A percentile compares a stretch with the other conserved stretches of the same genome.
These are phyloP conservation scores for Pseudocercospora eumusae DNA, from an alignment of 2,329 filamentous ascomycete species.

Conservation along the genomic window DNA sequence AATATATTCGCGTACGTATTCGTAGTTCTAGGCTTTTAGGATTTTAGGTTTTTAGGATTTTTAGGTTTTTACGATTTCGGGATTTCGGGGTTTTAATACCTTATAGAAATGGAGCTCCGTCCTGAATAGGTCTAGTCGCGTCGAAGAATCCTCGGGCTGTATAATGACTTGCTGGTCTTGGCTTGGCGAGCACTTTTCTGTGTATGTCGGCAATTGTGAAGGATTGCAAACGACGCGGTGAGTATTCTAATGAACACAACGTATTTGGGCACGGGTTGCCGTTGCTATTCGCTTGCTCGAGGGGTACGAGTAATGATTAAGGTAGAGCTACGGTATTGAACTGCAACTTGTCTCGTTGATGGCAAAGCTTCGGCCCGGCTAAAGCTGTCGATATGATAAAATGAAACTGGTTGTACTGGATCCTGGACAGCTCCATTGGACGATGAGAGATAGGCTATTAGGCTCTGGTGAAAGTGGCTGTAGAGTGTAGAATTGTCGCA, in stretches of 20 bases:
- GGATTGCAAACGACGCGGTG: background rate
- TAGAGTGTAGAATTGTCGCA: background rate
- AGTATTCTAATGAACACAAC: background rate
- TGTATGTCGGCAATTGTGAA: background rate
- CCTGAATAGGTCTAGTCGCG: background rate
- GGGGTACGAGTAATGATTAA: background rate
- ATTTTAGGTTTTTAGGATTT: too few relatives aligned
- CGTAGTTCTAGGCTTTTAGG: too few relatives aligned
- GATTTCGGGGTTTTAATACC: too few relatives aligned
- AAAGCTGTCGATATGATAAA: background rate
- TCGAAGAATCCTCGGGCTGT: background rate
- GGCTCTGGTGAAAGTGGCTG: background rate
- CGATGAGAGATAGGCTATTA: background rate
- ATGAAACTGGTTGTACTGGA: background rate
- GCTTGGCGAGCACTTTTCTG: background rate
- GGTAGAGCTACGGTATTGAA: background rate
- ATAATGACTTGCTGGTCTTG: too few relatives aligned
- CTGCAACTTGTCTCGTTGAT: background rate
- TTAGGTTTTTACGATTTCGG: too few relatives aligned
- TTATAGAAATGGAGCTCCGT: too few relatives aligned
- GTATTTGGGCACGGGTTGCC: background rate
- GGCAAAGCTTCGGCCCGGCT: slow-evolving; percentile 2
- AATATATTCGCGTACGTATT: too few relatives aligned
- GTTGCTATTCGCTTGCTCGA: slow-evolving; percentile 1
- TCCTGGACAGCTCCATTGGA: background rate